Conservation (phyloP, 2,329 filamentous ascomycete species). For the Ophiostoma ips region DNA sequence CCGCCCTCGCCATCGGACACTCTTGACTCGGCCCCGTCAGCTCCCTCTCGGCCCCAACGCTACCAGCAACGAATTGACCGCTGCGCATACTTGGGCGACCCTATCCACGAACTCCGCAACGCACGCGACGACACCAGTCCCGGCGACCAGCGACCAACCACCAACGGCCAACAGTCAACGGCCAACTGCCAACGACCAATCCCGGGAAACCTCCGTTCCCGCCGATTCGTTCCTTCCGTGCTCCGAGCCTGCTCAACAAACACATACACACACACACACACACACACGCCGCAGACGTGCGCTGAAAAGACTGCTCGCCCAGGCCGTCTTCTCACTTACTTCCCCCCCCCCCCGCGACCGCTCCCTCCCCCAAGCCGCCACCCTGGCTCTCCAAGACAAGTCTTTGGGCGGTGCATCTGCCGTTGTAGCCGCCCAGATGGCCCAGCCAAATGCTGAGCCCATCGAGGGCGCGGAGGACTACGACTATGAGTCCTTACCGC, state of each 20-base stretch:
- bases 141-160: too few species aligned
- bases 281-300: background rate
- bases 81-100: background rate
- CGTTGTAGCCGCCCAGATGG: slow-evolving; percentile 57
- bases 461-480: slow-evolving; percentile 52
- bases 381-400: slow-evolving; percentile 49
- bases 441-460: slow-evolving; percentile 50
- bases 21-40: background rate
- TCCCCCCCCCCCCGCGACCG: too few species aligned
- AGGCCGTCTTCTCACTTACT: slow-evolving; percentile 1
- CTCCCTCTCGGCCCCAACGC: background rate
- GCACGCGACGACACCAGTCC: background rate
- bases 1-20: background rate
- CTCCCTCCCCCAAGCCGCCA: slow-evolving; percentile 27
- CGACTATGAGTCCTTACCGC: slow-evolving; percentile 83
- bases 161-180: too few species aligned
- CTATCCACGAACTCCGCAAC: background rate
- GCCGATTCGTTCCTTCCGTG: background rate
- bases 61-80: background rate
- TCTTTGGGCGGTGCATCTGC: slow-evolving; percentile 48
- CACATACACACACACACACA: background rate
- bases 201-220: too few species aligned
- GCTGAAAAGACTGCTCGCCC: background rate
- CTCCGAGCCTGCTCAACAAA: background rate
- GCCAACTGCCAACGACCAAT: too few species aligned